Base-by-base conservation (phyloP, 2,329 filamentous ascomycete genomes). In the Fusarium sp. region DNA sequence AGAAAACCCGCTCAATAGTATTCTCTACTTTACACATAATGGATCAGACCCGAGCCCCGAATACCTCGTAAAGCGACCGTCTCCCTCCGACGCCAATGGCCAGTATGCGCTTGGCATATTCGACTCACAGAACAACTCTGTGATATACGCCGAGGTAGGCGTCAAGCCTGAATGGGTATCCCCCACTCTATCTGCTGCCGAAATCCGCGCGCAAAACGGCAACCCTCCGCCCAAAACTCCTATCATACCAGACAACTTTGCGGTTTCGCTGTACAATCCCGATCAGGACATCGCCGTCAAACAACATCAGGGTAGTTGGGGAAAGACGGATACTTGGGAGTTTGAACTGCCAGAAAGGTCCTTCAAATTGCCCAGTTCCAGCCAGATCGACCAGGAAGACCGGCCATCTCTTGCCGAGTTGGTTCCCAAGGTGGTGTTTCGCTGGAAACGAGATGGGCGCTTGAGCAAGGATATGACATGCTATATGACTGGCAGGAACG, bases 181-280 rank as follows among this genome's bases (percentile, higher is more conserved):
- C 62, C 92, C 94, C 1, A 90, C 89, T 0, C 85, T 97, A 9
- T 95, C 93, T 2, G 89, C 91, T 49, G 93, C 96, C 56, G 92
- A 97, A 77, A 87, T 94, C 59, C 89, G 93, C 66, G 84, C 86
- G n/a, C 86, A 82, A 59, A 90, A 89, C 65, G 91, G 90, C 18
- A 71, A 69, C 44, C 81, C 89, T 84, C 43, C 86, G 81, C 89
- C 87, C 23, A 87, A 86, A 18, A 74, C 92, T 63, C 91, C 94
- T 12, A 85, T 93, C 34, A 87, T 93, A 28, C 94, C 95, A 0
- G 90, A 90, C 59, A 84, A 88, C 55, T 97, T 98, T 78, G 85
- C 86, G n/a, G 86, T 98, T 41, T 91, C 95, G 74, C 89, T 99
- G 5, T 98, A 98, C 84, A 96, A 97, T 77, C 96, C 96, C 0